These are phyloP conservation scores for Pichia exigua DNA, from an alignment of 805 yeast genomes.

Conservation along the genomic window DNA sequence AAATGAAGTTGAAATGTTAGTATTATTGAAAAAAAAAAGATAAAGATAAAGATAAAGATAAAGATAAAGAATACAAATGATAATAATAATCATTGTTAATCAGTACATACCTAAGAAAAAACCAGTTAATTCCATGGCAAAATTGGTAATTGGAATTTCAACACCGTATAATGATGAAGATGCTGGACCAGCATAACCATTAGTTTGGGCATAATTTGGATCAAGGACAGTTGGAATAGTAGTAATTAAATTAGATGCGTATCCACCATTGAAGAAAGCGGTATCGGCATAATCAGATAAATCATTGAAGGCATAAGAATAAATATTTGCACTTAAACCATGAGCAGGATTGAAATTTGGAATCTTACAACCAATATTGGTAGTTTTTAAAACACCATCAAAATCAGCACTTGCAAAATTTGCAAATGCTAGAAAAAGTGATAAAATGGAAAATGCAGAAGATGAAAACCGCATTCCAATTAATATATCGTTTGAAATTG, in stretches of 20 bases:
- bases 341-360: background rate
- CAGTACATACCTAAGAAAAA: slow-evolving; percentile 13
- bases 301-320: slow-evolving; percentile 4
- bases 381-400: background rate
- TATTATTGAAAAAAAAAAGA: slow-evolving; percentile 15
- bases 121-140: slow-evolving; percentile 14
- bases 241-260: slow-evolving; percentile 1
- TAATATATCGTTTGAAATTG: background rate
- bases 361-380: slow-evolving; percentile 5
- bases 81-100: too few relatives aligned
- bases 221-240: slow-evolving; percentile 4
- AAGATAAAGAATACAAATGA: too few relatives aligned
- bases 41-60: background rate
- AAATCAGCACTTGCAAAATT: background rate
- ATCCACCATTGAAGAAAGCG: slow-evolving; percentile 5
- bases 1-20: background rate
- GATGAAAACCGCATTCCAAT: background rate
- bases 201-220: slow-evolving; percentile 4
- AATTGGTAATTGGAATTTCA: slow-evolving; percentile 6
- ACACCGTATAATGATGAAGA: slow-evolving; percentile 6
- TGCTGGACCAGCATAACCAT: background rate
- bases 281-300: slow-evolving; percentile 2
- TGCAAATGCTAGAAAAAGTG: background rate
- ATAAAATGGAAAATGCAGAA: background rate
- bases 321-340: slow-evolving; percentile 10